These are phyloP conservation scores for Annona squamosa DNA, from an alignment of 164 flowering plant species.

Conservation along the genomic window DNA sequence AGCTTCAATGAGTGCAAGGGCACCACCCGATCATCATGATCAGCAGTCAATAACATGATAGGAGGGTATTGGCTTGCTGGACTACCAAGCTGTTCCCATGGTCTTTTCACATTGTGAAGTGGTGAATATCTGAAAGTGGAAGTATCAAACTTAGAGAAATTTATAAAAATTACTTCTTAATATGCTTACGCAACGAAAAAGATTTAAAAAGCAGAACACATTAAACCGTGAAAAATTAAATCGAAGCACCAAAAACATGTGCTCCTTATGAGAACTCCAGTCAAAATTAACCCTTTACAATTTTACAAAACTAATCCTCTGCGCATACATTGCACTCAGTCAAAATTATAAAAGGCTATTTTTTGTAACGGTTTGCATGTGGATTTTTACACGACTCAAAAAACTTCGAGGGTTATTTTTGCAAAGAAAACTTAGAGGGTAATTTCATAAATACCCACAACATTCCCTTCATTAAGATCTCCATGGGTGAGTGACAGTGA, in stretches of 20 bases:
- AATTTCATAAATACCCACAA: background rate
- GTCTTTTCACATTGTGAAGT: constrained; percentile 88
- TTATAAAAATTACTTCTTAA: background rate
- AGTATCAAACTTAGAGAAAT: background rate
- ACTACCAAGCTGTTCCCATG: constrained; percentile 65
- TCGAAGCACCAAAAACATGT: background rate
- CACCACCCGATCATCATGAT: constrained; percentile 98
- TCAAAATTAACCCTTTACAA: background rate
- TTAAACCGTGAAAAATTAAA: too few relatives aligned
- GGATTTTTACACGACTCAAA: too few relatives aligned
- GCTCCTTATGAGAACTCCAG: background rate
- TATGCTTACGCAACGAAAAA: background rate
- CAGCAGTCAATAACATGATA: constrained; percentile 94
- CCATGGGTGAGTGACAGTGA: background rate
- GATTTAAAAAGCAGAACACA: background rate
- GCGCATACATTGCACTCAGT: too few relatives aligned
- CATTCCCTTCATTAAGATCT: background rate
- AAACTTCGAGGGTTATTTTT: too few relatives aligned
- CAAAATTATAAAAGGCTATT: too few relatives aligned
- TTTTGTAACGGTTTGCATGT: too few relatives aligned
- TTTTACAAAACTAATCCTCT: background rate
- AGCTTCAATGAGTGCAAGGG: constrained; percentile 90
- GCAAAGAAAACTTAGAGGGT: too few relatives aligned
- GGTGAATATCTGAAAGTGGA: constrained; percentile 73
- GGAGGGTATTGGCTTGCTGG: constrained; percentile 63